phyloP scores from a whole-genome alignment of 2,329 filamentous ascomycete genomes.

The Fusarium penzigii region DNA sequence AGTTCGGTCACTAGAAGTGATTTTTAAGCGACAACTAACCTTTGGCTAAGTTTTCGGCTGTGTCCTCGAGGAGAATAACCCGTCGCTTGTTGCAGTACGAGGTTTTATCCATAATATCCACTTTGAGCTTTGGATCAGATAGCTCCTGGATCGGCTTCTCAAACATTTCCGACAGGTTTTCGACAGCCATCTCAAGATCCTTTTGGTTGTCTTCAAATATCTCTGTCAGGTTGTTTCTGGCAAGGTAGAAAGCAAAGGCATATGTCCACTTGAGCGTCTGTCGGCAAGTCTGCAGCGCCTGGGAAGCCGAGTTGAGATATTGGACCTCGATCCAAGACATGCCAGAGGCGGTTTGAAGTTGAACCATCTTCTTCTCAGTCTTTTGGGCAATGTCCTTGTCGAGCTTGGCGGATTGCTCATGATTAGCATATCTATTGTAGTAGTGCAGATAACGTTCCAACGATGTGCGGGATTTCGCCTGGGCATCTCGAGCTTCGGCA shows the following conservation, averaged over 20 bases:
- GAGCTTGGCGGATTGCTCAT: conserved; percentile 94
- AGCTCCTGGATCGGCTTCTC: conserved; percentile 93
- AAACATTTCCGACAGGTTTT: conserved; percentile 98
- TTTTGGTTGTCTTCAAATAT: conserved; percentile 99
- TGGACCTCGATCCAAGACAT: conserved; percentile 99
- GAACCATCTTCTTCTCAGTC: conserved; percentile 99
- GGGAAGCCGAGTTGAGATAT: conserved; percentile 89
- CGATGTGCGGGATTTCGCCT: conserved; percentile 86
- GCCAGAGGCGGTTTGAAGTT: conserved; percentile 87
- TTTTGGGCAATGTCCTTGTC: conserved; percentile 96
- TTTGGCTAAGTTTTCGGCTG: conserved; percentile 86
- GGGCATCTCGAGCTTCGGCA: conserved; percentile 83
- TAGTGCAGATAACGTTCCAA: conserved; percentile 97
- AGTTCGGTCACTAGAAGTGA: background rate
- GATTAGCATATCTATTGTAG: conserved; percentile 98
- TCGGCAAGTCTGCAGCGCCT: conserved; percentile 93
- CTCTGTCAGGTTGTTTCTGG: conserved; percentile 89
- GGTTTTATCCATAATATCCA: conserved; percentile 98
- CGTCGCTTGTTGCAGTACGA: conserved; percentile 93
- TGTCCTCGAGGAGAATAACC: conserved; percentile 87
- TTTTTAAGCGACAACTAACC: conserved; percentile 50
- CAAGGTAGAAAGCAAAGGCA: conserved; percentile 97
- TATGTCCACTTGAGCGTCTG: conserved; percentile 99
- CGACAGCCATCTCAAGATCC: conserved; percentile 94
- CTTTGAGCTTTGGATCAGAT: conserved; percentile 84